Base-by-base conservation (phyloP, 2,329 filamentous ascomycete species). In the Chaetothyriales sp. region DNA sequence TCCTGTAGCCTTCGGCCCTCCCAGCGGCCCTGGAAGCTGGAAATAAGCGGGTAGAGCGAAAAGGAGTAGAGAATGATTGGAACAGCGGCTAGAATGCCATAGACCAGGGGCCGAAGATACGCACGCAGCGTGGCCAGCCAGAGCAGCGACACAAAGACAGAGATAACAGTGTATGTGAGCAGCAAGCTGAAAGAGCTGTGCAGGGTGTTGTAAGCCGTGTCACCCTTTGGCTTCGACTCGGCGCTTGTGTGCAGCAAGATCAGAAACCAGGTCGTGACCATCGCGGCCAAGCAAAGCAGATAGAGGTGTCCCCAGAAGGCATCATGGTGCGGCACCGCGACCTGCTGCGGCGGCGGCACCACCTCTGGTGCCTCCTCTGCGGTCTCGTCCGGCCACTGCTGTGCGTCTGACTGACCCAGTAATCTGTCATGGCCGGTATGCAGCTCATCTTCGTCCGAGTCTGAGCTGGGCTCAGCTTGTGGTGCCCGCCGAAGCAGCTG, bases 181-280 rank as follows among this genome's bases (percentile, higher is more conserved):
- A 98, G 79, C 57, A 96, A 82, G 62, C 92, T 83, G 62, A 93
- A 92, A 0, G 89, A 95, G 48, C 81, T 80, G 59, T 85, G 83
- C 36, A 98, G 70, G 3, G 86, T 88, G 12, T 84, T 87, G 66
- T 98, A 98, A 52, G 98, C 87, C 1, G 90, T 95, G 66, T 98
- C 92, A 12, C 89, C 90, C 53, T 77, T 76, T 62, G 84, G 84
- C 50, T 74, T 74, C 49, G 71, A 71, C 4, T 84, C 83, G 0
- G 81, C 72, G 18, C 84, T 80, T 1, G 90, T 96, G 63, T 96
- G 87, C 43, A 98, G 75, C 73, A 85, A 93, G 20, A 95, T 84
- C 12, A 98, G 75, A 56, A 95, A 81, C 61, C 88, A 93, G 0
- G 88, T 90, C 10, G 90, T 85, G 61, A 96, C 78, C 62, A 96